phyloP scores from a whole-genome alignment of 805 yeast species.

The Candida morakotiae region DNA sequence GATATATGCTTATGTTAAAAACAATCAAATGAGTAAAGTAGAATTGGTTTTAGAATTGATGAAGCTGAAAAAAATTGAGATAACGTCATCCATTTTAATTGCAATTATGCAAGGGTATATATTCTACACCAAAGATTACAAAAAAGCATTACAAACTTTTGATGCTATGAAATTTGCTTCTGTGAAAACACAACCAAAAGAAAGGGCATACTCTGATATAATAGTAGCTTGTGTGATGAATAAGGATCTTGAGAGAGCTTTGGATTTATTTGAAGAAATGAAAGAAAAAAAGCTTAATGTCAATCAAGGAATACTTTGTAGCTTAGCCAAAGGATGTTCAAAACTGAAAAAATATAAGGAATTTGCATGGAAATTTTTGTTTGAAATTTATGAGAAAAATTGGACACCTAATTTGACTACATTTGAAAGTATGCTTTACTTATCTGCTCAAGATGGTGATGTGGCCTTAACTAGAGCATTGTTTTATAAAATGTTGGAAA shows the following conservation, averaged over 20 bases:
- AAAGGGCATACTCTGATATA: conserved; percentile 65
- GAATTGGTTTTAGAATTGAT: conserved; percentile 35
- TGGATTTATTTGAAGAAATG: conserved; percentile 77
- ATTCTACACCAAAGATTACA: conserved; percentile 42
- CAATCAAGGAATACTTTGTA: conserved; percentile 41
- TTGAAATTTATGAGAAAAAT: conserved; percentile 50
- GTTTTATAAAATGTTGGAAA: conserved; percentile 43
- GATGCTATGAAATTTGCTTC: conserved; percentile 83
- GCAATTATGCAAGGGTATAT: conserved; percentile 61
- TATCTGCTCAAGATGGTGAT: conserved; percentile 82
- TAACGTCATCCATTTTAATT: conserved; percentile 46
- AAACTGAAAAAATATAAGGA: conserved; percentile 39
- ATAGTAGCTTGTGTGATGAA: conserved; percentile 61
- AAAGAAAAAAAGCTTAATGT: conserved; percentile 18
- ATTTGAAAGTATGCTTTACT: conserved; percentile 64
- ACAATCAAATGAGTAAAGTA: conserved; percentile 32
- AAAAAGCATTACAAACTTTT: conserved; percentile 69
- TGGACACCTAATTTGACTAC: conserved; percentile 45
- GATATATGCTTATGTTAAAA: conserved; percentile 44
- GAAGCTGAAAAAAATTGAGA: conserved; percentile 33
- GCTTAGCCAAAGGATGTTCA: conserved; percentile 67
- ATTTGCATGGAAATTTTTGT: conserved; percentile 76
- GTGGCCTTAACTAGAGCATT: conserved; percentile 65
- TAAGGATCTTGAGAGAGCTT: conserved; percentile 65
- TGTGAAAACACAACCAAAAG: conserved; percentile 59